Conservation (phyloP, 371 early-diverging fungal species). For the Mucor circinelloides region DNA sequence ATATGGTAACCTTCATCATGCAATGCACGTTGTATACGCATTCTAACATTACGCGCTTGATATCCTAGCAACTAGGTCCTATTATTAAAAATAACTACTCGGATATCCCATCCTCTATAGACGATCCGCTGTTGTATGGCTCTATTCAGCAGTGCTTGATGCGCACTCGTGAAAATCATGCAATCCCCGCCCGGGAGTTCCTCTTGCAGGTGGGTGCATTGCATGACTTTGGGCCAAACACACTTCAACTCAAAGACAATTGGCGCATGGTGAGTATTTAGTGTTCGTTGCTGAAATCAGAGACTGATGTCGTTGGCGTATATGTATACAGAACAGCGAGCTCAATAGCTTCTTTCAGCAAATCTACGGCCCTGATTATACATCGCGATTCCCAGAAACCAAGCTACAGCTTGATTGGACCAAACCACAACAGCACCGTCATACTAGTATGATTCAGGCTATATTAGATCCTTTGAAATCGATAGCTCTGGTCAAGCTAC, state of each 20-base stretch:
- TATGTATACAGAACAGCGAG: slow-evolving; percentile 46
- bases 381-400: slow-evolving; percentile 29
- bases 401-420: slow-evolving; percentile 23
- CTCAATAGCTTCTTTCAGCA: slow-evolving; percentile 54
- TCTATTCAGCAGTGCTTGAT: slow-evolving; percentile 62
- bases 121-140: slow-evolving; percentile 52
- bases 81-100: slow-evolving; percentile 54
- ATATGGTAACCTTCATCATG: slow-evolving; percentile 36
- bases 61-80: slow-evolving; percentile 56
- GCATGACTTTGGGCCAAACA: slow-evolving; percentile 58
- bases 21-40: not conserved
- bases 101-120: slow-evolving; percentile 8
- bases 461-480: slow-evolving; percentile 45
- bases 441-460: not conserved
- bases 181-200: slow-evolving; percentile 35
- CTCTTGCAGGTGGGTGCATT: slow-evolving; percentile 35
- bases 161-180: slow-evolving; percentile 45
- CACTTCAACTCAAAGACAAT: slow-evolving; percentile 60
- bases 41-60: not conserved
- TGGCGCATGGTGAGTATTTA: slow-evolving; percentile 62
- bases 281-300: too few relatives aligned
- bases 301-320: not conserved
- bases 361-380: slow-evolving; percentile 55
- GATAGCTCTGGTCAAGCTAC: slow-evolving; percentile 45
- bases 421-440: not conserved